These are phyloP conservation scores for Magnaporthiopsis incrustans DNA, from an alignment of 2,329 filamentous ascomycete species.

Conservation along the genomic window DNA sequence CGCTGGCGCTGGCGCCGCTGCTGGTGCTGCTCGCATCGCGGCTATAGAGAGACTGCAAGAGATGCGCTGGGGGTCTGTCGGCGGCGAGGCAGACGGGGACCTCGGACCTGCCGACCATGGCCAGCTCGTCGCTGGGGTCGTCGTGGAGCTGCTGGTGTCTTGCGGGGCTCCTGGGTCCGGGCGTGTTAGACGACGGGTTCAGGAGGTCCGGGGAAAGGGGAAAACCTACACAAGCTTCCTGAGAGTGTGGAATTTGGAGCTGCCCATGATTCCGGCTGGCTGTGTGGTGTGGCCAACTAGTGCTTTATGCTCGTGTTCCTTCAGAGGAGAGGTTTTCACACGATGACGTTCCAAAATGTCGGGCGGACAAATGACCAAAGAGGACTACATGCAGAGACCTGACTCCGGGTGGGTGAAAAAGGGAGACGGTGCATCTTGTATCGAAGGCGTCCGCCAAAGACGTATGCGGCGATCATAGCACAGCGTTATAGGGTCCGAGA, in stretches of 20 bases:
- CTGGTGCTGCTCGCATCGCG: neutral
- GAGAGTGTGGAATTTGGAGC: constrained; percentile 3
- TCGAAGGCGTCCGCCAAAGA: neutral
- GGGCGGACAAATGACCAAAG: neutral
- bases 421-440: neutral
- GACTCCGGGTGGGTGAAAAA: neutral
- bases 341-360: neutral
- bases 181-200: too few relatives aligned
- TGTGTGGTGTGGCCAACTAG: neutral
- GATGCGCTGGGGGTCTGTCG: constrained; percentile 3
- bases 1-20: too few relatives aligned
- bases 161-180: neutral
- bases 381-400: neutral
- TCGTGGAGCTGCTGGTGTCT: neutral
- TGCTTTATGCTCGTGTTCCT: too few relatives aligned
- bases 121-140: constrained; percentile 6
- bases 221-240: constrained; percentile 7
- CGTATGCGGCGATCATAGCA: neutral
- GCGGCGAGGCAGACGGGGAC: constrained; percentile 2
- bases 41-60: constrained; percentile 1
- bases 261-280: neutral
- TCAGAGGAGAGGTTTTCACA: too few relatives aligned
- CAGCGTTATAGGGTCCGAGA: neutral
- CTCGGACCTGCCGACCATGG: constrained; percentile 8
- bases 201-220: too few relatives aligned